phyloP scores from a whole-genome alignment of 176 grass and related monocot species.

The Musa acuminata region DNA sequence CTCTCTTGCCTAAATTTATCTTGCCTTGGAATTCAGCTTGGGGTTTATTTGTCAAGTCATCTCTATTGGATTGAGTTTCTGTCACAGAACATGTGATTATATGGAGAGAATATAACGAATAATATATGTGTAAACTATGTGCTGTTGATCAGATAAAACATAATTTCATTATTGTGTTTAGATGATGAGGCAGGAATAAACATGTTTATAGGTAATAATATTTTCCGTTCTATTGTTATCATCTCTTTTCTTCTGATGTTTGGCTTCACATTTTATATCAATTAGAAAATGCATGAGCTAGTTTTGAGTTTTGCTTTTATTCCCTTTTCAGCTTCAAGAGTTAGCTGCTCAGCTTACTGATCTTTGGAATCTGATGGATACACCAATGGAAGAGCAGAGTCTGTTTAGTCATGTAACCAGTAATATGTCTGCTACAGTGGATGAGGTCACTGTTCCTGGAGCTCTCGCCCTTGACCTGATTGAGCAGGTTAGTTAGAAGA shows the following conservation, averaged over 20 bases:
- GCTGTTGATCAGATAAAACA: not conserved
- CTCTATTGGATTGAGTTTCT: not conserved
- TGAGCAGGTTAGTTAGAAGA: conserved; percentile 44
- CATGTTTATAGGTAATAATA: too few species aligned
- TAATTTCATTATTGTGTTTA: too few species aligned
- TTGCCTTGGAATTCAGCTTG: too few species aligned
- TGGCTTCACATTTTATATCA: not conserved
- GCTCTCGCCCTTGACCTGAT: conserved; percentile 71
- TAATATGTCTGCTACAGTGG: conserved; percentile 50
- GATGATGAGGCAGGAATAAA: not conserved
- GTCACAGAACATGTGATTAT: not conserved
- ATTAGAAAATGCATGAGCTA: not conserved
- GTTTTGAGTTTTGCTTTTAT: conserved; percentile 11
- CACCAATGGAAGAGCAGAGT: conserved; percentile 37
- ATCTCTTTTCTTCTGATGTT: too few species aligned
- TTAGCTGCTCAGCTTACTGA: conserved; percentile 66
- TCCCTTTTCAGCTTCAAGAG: conserved; percentile 61
- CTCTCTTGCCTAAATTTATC: too few species aligned
- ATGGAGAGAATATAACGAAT: not conserved
- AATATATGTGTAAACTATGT: too few species aligned
- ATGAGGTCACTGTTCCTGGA: conserved; percentile 61
- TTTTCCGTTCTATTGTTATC: too few species aligned
- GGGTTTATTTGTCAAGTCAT: not conserved
- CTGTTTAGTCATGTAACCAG: conserved; percentile 64
- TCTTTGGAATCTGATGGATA: conserved; percentile 94